A percentile compares a stretch with the other conserved stretches of the same genome.
These are phyloP conservation scores for Penicillium psychrofluorescens DNA, from an alignment of 495 filamentous ascomycete genomes.

Conservation along the genomic window DNA sequence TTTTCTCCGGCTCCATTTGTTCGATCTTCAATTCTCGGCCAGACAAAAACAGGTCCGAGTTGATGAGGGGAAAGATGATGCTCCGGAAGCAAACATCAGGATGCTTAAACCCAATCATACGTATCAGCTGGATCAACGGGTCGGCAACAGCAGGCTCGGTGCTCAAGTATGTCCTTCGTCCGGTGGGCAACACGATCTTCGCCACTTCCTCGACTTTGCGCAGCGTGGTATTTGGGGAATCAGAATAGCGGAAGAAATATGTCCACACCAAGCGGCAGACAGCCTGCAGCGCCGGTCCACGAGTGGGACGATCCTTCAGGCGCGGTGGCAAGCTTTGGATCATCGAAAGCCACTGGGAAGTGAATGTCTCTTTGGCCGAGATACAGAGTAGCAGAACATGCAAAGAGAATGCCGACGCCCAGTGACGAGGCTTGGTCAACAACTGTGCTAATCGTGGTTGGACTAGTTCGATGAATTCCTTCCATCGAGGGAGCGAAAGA, in stretches of 20 bases:
- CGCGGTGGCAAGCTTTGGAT: conserved; percentile 66
- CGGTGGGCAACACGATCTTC: conserved; percentile 68
- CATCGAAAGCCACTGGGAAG: conserved; percentile 76
- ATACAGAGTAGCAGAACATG: conserved; percentile 80
- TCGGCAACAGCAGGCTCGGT: conserved; percentile 77
- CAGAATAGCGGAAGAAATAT: conserved; percentile 80
- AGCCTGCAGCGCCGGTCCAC: conserved; percentile 77
- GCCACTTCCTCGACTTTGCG: conserved; percentile 84
- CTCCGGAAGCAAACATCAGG: conserved; percentile 87
- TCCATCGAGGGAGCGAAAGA: conserved; percentile 74
- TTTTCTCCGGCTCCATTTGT: conserved; percentile 90
- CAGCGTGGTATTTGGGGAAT: conserved; percentile 57
- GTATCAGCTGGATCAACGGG: conserved; percentile 84
- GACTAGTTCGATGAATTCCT: conserved; percentile 69
- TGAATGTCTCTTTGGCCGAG: conserved; percentile 75
- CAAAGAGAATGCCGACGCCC: conserved; percentile 78
- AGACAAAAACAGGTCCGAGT: conserved; percentile 72
- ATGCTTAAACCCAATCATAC: conserved; percentile 90
- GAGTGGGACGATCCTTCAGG: conserved; percentile 73
- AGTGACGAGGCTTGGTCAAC: conserved; percentile 84
- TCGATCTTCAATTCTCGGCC: conserved; percentile 80
- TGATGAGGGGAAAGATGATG: conserved; percentile 91
- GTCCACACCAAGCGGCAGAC: conserved; percentile 93
- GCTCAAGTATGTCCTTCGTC: conserved; percentile 69
- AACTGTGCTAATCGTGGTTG: conserved; percentile 71